Conservation (phyloP, 768 basidiomycete species). For the Neoboletus brunneissimus region DNA sequence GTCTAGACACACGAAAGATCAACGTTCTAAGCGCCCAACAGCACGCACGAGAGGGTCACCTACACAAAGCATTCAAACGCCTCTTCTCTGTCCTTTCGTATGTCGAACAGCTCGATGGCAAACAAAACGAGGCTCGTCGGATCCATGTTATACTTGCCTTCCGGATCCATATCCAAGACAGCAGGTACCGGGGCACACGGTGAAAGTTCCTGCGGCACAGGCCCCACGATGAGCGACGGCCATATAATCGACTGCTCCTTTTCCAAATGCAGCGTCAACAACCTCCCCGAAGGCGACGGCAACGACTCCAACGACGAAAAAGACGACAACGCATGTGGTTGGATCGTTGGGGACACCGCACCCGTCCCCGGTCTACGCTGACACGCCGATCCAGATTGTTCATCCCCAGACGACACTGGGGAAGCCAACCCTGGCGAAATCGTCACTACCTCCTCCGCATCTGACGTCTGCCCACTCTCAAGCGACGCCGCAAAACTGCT, state of each 20-base stretch:
- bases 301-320: conserved; percentile 76
- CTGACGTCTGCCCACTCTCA: conserved; percentile 70
- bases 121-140: conserved; percentile 75
- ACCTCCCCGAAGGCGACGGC: conserved; percentile 56
- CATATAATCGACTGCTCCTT: conserved; percentile 78
- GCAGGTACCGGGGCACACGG: conserved; percentile 50
- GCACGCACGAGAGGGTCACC: conserved; percentile 27
- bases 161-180: conserved; percentile 47
- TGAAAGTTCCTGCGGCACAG: conserved; percentile 61
- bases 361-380: conserved; percentile 23
- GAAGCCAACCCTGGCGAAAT: conserved; percentile 62
- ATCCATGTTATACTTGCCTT: conserved; percentile 80
- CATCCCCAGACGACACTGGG: conserved; percentile 59
- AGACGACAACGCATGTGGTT: conserved; percentile 59
- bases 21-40: not conserved
- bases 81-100: conserved; percentile 69
- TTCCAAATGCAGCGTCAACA: conserved; percentile 77
- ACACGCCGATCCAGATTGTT: conserved; percentile 30
- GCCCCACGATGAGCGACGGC: conserved; percentile 75
- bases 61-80: conserved; percentile 82
- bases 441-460: conserved; percentile 57
- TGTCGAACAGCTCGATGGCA: conserved; percentile 70
- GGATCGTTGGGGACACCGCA: conserved; percentile 55
- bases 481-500: conserved; percentile 83
- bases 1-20: conserved; percentile 40